Base-by-base conservation (phyloP, 345 rosid genomes). In the Clarkia xantiana region DNA sequence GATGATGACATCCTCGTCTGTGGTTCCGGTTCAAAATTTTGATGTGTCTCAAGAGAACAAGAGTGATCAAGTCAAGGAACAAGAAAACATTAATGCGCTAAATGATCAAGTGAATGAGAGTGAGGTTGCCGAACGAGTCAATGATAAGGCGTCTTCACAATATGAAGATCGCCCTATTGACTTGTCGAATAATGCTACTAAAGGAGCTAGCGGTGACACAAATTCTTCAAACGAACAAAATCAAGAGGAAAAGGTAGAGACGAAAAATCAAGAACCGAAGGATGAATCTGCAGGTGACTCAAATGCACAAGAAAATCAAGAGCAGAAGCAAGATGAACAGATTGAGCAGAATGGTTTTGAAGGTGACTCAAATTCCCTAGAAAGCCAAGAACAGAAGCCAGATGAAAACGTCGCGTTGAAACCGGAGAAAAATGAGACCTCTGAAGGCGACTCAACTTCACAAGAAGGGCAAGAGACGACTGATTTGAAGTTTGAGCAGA, bases 1-100 rank as follows among this genome's bases (percentile, higher is more conserved):
- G 98, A 91, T 91, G 94, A 72, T 86, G 85, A 84, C 89, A 6
- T 86, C 95, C 0, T 86, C 96, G 1, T 76, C 89, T 7, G 67
- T 72, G 14, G 81, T 70, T 50, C 89, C 98, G 0, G 76, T 67
- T 44, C 77, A 73, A 63, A 78, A 52, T 57, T 72, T 72, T 14
- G 88, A 83, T 40, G 82, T 58, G 59, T 64, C 76, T 47, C 64
- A 72, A 58, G 85, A 83, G 51, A 73, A 60, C 54, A 90, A 70
- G 49, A 73, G 55, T 58, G 86, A 73, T 29, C 36, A 5, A 62
- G 59, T 73, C 25, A 75, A 67, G 69, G 76, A 75, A 47, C 76
- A 71, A 54, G 80, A 71, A 44, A 79, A 61, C 43, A 71, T 11
- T 18, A n/a, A n/a, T n/a, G n/a, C n/a, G n/a, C n/a, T n/a, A n/a